phyloP scores from a whole-genome alignment of 768 basidiomycete genomes.

The Phylloporus rhodoxanthus region DNA sequence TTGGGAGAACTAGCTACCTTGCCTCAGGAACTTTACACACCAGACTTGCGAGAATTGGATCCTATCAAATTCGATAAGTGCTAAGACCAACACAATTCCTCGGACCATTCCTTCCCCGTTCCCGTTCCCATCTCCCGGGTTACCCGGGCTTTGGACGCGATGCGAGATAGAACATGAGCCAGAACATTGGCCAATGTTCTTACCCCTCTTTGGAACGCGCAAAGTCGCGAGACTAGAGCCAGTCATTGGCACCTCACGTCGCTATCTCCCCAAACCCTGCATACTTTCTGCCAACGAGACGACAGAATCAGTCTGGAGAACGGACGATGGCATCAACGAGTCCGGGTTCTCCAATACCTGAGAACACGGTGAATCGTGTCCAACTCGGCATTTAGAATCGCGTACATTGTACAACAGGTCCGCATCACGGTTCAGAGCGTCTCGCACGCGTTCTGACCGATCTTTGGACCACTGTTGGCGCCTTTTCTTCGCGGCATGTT shows the following conservation, averaged over 20 bases:
- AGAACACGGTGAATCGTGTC: background rate
- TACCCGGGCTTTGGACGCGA: background rate
- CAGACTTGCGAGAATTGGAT: no score
- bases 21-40: background rate
- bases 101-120: background rate
- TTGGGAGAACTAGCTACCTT: no score
- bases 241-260: background rate
- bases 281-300: constrained; percentile 16
- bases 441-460: constrained; percentile 21
- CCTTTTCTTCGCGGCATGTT: constrained; percentile 19
- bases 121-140: background rate
- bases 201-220: background rate
- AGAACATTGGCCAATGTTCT: background rate
- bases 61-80: background rate
- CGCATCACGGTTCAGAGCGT: constrained; percentile 24
- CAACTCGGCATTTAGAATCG: background rate
- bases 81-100: background rate
- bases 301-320: constrained; percentile 4
- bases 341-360: constrained; percentile 14
- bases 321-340: background rate
- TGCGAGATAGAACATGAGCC: background rate
- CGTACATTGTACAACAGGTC: constrained; percentile 24
- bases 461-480: constrained; percentile 19
- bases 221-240: background rate
- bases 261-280: constrained; percentile 16